Base-by-base conservation (phyloP, 176 grass and related monocot species). In the Musa acuminata region DNA sequence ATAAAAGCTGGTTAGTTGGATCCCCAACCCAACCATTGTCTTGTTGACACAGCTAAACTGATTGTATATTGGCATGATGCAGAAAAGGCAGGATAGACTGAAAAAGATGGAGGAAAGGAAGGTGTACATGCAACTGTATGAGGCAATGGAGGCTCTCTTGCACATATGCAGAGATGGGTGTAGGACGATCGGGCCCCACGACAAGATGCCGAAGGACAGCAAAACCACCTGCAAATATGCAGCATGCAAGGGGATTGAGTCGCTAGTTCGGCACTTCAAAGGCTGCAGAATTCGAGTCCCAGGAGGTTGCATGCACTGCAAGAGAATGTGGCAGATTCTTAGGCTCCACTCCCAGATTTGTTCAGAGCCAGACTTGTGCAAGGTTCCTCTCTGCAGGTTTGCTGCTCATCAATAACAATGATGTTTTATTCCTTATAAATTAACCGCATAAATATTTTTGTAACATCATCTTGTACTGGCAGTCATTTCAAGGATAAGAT, bases 281-380 rank as follows among this genome's bases (percentile, higher is more conserved):
- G 55, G 14, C 13, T 92, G 89, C 83, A 90, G 64, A 55, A 75
- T 25, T 54, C 73, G 93, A 13, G 87, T 96, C 1, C 87, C 89
- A 1, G 87, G 93, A 67, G 93, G 93, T n/a, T 96, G 93, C 7
- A 76, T 77, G 0, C 87, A 79, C 65, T 96, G 93, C 79, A 96
- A 92, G 81, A 81, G 89, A 0, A 92, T 92, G 79, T 96, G 93
- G 93, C 93, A 96, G 77, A 81, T 96, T 54, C 87, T 96, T 57
- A 87, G 90, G 77, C 81, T 96, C 52, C 93, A 96, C 72, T 96
- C 93, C 7, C 77, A 85, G 53, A 90, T 96, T 69, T 96, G 93
- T 68, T 72, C 62, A 9, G 71, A 82, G 55, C 80, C 70, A 1
- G 79, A 75, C 69, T 76, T 63, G 49, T 96, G 89, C 85, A 90